These are phyloP conservation scores for Saturnispora bothae DNA, from an alignment of 805 yeast genomes.

Conservation along the genomic window DNA sequence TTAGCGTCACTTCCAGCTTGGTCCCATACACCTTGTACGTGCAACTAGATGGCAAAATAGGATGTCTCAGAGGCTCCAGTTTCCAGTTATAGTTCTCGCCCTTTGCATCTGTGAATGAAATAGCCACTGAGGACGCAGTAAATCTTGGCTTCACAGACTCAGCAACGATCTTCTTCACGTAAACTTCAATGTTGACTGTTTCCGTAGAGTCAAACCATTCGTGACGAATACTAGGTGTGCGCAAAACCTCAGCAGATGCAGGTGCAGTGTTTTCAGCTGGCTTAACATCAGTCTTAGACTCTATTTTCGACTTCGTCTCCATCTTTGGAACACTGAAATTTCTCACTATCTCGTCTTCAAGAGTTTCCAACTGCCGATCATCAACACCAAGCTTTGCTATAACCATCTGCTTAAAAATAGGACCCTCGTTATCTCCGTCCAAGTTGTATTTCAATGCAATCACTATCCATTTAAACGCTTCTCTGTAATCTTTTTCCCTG, in stretches of 20 bases:
- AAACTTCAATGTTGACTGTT: constrained; percentile 55
- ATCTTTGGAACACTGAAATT: neutral
- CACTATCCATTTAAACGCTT: constrained; percentile 33
- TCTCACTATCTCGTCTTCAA: neutral
- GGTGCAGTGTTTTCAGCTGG: neutral
- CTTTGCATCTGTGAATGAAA: constrained; percentile 38
- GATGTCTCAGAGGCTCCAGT: constrained; percentile 42
- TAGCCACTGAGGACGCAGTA: constrained; percentile 26
- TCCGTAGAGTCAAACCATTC: constrained; percentile 67
- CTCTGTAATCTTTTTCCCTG: constrained; percentile 30
- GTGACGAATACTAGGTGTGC: constrained; percentile 24
- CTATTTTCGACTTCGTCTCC: neutral
- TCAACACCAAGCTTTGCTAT: constrained; percentile 16
- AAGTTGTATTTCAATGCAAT: constrained; percentile 34
- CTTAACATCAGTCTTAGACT: neutral
- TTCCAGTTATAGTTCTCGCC: constrained; percentile 43
- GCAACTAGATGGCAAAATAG: constrained; percentile 38
- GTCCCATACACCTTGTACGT: constrained; percentile 49
- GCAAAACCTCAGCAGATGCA: constrained; percentile 1
- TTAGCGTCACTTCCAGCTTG: constrained; percentile 46
- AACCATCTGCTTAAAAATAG: constrained; percentile 37
- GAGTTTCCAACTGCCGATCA: neutral
- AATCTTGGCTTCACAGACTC: constrained; percentile 36
- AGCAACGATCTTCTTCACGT: constrained; percentile 52
- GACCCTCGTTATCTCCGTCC: constrained; percentile 33